Conservation (phyloP, 2,329 filamentous ascomycete species). For the Rhynchosporium secalis region DNA sequence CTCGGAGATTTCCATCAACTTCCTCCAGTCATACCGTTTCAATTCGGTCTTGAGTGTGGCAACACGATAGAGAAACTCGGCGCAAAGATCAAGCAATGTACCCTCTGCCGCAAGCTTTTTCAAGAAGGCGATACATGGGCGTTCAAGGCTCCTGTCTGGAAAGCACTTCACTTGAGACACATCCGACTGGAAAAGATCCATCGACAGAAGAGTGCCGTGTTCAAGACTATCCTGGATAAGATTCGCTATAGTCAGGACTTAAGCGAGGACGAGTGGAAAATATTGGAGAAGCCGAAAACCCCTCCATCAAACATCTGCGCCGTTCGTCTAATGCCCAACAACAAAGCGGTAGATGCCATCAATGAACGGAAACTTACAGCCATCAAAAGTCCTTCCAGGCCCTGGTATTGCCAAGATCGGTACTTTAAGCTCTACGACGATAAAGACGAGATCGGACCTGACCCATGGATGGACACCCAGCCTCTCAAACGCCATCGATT, state of each 20-base stretch:
- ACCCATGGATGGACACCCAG: conserved; percentile 20
- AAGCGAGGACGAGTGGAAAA: conserved; percentile 29
- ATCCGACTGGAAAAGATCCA: conserved; percentile 36
- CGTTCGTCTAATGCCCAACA: conserved; percentile 31
- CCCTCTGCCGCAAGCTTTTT: conserved; percentile 9
- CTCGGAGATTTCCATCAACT: conserved; percentile 38
- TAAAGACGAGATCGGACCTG: no score
- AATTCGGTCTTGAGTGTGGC: conserved; percentile 33
- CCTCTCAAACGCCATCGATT: conserved; percentile 30
- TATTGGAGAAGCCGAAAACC: conserved; percentile 25
- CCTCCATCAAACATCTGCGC: conserved; percentile 26
- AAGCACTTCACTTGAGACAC: conserved; percentile 27
- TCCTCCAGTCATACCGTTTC: conserved; percentile 36
- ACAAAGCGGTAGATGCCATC: conserved; percentile 25
- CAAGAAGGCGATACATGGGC: conserved; percentile 34
- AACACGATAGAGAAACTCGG: conserved; percentile 15
- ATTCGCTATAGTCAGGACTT: conserved; percentile 30
- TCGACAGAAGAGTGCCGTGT: conserved; percentile 34
- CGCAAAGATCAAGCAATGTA: conserved; percentile 3
- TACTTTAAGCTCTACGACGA: neutral
- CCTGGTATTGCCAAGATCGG: conserved; percentile 28
- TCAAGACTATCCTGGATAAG: conserved; percentile 35
- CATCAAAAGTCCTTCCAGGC: conserved; percentile 10
- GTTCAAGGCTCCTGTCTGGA: conserved; percentile 35
- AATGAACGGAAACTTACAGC: conserved; percentile 14